Base-by-base conservation (phyloP, 768 basidiomycete genomes). In the Boletus eberwhitei region DNA sequence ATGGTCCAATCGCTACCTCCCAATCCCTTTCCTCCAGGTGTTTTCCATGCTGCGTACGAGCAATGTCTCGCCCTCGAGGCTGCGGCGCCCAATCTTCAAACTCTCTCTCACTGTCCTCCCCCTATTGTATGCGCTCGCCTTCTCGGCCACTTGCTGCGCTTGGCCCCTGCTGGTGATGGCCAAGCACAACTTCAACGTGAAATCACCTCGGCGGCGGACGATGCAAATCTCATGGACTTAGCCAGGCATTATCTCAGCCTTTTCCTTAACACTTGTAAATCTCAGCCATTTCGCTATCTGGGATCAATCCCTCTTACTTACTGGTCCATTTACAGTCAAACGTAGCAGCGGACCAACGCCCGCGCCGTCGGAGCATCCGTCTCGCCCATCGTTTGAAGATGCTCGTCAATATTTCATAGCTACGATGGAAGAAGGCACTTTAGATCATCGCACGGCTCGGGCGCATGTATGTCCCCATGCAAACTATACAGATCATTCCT, bases 121-220 rank as follows among this genome's bases (percentile, higher is more conserved):
- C 34, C 41, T 8, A 3, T 44, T 1, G 17, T 54, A 16, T 54
- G 48, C 34, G 41, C 48, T 38, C 48, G 48, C 16, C 11, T 54
- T 2, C 53, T 54, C 2, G 53, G 41, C 14, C 29, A 50, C 13
- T 16, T 54, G 21, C 24, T 58, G 24, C 19, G 17, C 22, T 16
- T 55, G 13, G 53, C 31, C 13, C 53, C 53, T 8, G 5, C 42
- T 2, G 29, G 44, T 8, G 21, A 55, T 13, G 11, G 13, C 4
- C 53, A 24, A 48, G 40, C 34, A 14, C 32, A 48, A 42, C 29
- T 51, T 35, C 54, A 58, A 19, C 32, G 17, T 2, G 49, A 56
- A 14, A 58, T 58, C 8, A 0, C 39, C 4, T 7, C 1, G 12
- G 17, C 34, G 0, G 3, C 2, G 19, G 35, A 43, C 8, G 0